Base-by-base conservation (phyloP, 305 asterid genomes). In the Rubia peregrina region DNA sequence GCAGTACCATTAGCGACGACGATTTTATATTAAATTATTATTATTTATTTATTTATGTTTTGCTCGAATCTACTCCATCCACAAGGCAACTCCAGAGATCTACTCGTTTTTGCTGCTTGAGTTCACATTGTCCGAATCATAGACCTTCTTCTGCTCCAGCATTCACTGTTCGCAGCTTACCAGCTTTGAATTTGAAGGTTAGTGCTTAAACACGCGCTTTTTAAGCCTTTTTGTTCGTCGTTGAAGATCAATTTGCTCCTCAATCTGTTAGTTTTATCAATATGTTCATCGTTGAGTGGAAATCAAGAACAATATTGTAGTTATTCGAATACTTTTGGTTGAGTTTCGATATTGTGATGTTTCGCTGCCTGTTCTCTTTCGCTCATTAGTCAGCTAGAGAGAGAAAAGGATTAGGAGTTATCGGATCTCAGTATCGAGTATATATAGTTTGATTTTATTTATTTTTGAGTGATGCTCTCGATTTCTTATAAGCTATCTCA, bases 121-220 rank as follows among this genome's bases (percentile, higher is more conserved):
- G 68, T 8, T 63, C 68, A 38, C 43, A 42, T n/a, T 40, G 30
- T 40, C 49, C 16, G 11, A 33, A 16, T 33, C 42, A 5, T 33
- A 36, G 19, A 22, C 9, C 19, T 33, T 63, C 17, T 16, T 21
- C 40, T 9, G 49, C 66, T 33, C 16, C 51, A 17, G 49, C 55
- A 65, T 41, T 65, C 11, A 0, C 33, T n/a, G 9, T 13, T 21
- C 4, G 38, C 69, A 42, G 55, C 19, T 41, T 65, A 43, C 55
- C 69, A 41, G 69, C 55, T 65, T 42, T 65, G 69, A 42, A 65
- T 65, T 42, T 65, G 38, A 21, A 65, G 69, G 69, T 65, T 19
- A 41, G 69, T 41, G 11, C 16, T n/a, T 33, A 7, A 24, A 11
- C 16, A 1, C n/a, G 17, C 43, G 13, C 30, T 30, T 59, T 24